Conservation (phyloP, 805 yeast species). For the Blastobotrys robertii region DNA sequence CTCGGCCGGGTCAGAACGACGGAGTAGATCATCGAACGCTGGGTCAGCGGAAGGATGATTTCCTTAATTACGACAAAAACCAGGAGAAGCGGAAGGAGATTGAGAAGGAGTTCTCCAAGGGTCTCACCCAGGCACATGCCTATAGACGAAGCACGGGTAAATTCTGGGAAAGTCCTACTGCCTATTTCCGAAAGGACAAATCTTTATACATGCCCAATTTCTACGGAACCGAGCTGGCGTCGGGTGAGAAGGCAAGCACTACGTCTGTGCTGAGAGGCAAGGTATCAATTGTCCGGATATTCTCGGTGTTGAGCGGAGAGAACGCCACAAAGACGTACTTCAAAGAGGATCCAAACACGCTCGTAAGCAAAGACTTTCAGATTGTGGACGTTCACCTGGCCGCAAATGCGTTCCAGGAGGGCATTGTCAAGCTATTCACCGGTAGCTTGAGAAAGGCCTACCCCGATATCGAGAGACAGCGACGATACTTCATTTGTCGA, state of each 20-base stretch:
- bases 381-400: constrained; percentile 69
- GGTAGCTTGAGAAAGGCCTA: constrained; percentile 35
- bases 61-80: constrained; percentile 41
- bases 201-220: constrained; percentile 80
- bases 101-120: constrained; percentile 50
- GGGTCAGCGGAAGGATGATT: constrained; percentile 34
- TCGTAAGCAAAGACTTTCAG: constrained; percentile 40
- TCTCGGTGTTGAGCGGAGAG: constrained; percentile 62
- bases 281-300: constrained; percentile 55
- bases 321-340: constrained; percentile 50
- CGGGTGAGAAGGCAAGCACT: constrained; percentile 21
- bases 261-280: constrained; percentile 38
- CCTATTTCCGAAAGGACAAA: constrained; percentile 62
- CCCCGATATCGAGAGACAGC: constrained; percentile 39
- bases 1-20: constrained; percentile 30
- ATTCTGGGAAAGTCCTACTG: constrained; percentile 72
- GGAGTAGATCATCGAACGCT: constrained; percentile 33
- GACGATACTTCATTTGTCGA: constrained; percentile 55
- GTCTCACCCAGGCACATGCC: constrained; percentile 50
- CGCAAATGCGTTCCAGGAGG: constrained; percentile 61
- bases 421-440: constrained; percentile 46
- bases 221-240: constrained; percentile 41
- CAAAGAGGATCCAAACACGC: constrained; percentile 30
- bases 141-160: constrained; percentile 71
- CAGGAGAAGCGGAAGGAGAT: constrained; percentile 40